Base-by-base conservation (phyloP, 106 monocot genomes). In the Alisma plantagoaquatica region DNA sequence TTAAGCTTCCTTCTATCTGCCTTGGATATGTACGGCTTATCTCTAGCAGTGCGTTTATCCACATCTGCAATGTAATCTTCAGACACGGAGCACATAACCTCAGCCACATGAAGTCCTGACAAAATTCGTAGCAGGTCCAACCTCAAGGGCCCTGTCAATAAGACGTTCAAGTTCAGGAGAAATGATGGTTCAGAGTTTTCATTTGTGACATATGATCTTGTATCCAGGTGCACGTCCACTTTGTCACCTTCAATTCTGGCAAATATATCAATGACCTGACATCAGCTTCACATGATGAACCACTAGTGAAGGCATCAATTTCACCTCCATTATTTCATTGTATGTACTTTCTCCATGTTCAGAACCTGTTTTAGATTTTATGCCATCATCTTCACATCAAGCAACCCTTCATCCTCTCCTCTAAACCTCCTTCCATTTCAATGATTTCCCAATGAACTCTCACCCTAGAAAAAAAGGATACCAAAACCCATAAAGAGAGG, bases 401-500 rank as follows among this genome's bases (percentile, higher is more conserved):
- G 59, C 4, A 61, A 57, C 48, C 31, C 69, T 41, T 94, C 98
- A 72, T 98, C 98, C 49, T 87, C 87, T 67, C 78, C 85, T 51
- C 82, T 81, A 23, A 98, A 89, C 50, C 82, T 81, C 66, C 98
- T 60, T 75, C 90, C 98, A 82, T 98, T 98, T 45, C 89, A 35
- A 72, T 98, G 98, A n/a, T 75, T 72, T 35, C 59, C 84, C 59
- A 98, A 72, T 23, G 98, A 98, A 71, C 98, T 98, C 66, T 98
- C 98, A 64, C 90, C 98, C 64, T 90, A 72, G 19, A 89, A 90
- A 64, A 90, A 98, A 21, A 98, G 62, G 53, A 98, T 84, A 25
- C 98, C 90, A 62, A 98, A 98, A 1, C 98, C 98, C 98, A 98
- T 90, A 31, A 98, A 69, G 64, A 98, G 84, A 32, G 89, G 81